Evolutionary conservation across 1,139 yeast species (phyloP), one percentile per base, ranked within the genome.

Genomic region (Maudiozyma humilis): DNA sequence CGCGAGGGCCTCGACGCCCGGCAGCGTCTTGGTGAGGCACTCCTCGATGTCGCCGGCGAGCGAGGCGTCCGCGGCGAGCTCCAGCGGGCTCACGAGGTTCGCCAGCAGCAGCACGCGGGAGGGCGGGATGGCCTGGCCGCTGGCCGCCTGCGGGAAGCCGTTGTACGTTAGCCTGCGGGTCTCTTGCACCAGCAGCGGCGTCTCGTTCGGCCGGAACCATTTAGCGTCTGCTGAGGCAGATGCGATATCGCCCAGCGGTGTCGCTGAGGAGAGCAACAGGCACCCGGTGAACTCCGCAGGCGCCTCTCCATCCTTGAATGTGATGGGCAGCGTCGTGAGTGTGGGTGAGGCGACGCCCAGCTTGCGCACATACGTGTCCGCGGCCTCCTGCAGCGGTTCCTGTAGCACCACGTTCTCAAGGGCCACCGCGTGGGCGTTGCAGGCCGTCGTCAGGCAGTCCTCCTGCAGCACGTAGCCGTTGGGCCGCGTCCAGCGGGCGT

Each of bases 1-100:
- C 47, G 71, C 72, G 3, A 86, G 64, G 4, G 75, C 69, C 13
- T 65, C 64, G 5, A 84, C 76, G 4, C 61, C 62, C 2, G 27
- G 10, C 48, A 69, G 71, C 51, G 80, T 83, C 3, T 62, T 60
- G 13, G 57, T 51, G 23, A 87, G 71, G 41, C 82, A 84, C 14
- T 71, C 69, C 38, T 67, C 62, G 19, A 82, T 68, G 44, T 76
- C 78, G 15, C 69, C 64, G 47, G 69, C 75, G 40, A 70, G 75
- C 0, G 61, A 63, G 40, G 73, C 76, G 42, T 78, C 78, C 18
- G 71, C 64, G 13, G n/a, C 29, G 43, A 83, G 63, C 48, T 86
- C 94, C 44, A 76, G 76, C 1, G 82, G 74, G 1, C 82, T 73
- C 1, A 85, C 73, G 34, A 78, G 67, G 55, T 88, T 88, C 39